Base-by-base conservation (phyloP, 2,329 filamentous ascomycete species). In the Pseudopithomyces chartarum region DNA sequence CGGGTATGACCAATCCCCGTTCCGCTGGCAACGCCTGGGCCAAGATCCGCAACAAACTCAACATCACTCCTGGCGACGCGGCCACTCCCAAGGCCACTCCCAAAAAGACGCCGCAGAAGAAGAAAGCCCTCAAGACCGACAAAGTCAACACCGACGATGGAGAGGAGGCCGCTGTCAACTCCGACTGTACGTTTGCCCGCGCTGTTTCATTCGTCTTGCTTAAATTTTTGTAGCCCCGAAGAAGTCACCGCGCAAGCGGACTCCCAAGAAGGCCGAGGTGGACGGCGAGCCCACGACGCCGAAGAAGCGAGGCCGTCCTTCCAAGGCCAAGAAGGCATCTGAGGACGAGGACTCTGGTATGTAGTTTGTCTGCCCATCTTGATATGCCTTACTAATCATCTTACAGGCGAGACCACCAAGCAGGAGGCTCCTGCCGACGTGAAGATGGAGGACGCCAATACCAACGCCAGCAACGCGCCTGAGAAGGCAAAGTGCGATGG, bases 21-120 rank as follows among this genome's bases (percentile, higher is more conserved):
- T 76, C 74, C 26, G 74, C 74, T 12, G 57, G 65, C 58, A 77
- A 77, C 48, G 73, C 74, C 32, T 76, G 73, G 74, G 64, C 68
- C 46, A 69, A 68, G 56, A 68, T 76, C 61, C 70, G 66, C 58
- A 53, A 38, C 60, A 76, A 76, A 63, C 61, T 76, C 17, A 62
- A 64, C 43, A 20, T 42, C 3, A 34, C 55, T 22, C n/a, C 47
- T 40, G 62, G 59, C 2, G 63, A 58, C 46, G 56, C 29, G 10
- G 43, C 42, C 32, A 22, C 39, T 17, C 26, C 48, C 42, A 23
- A 59, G 7, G 47, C 51, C 36, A 65, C 64, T 12, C 65, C 66
- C 33, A 66, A 70, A 61, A 70, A 67, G 44, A 70, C 67, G 57
- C 52, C 33, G n/a, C 32, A 58, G 19, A 51, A 55, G 10, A 63